These are phyloP conservation scores for Stellera chamaejasme DNA, from an alignment of 345 rosid species.

Conservation along the genomic window DNA sequence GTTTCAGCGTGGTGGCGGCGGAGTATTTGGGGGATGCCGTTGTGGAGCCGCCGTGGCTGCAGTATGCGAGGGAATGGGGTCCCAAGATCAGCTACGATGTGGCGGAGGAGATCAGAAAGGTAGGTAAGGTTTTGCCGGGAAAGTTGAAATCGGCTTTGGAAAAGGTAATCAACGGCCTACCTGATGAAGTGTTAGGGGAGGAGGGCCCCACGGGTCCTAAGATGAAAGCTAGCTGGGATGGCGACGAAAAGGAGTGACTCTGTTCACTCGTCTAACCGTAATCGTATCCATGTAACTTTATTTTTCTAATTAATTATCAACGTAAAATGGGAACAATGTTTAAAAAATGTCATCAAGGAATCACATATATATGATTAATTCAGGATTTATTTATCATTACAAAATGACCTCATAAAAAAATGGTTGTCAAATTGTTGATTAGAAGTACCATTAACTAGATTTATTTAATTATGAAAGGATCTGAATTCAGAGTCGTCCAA, in stretches of 20 bases:
- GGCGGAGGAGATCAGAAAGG: slow-evolving; percentile 27
- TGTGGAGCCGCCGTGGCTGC: slow-evolving; percentile 55
- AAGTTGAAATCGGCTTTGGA: slow-evolving; percentile 40
- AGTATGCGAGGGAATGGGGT: slow-evolving; percentile 71
- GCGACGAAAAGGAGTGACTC: slow-evolving; percentile 33
- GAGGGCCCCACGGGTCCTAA: slow-evolving; percentile 92
- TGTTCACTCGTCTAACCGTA: too few relatives aligned
- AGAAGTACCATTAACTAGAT: too few relatives aligned
- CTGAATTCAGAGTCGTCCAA: too few relatives aligned
- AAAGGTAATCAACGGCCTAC: slow-evolving; percentile 36
- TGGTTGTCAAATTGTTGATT: too few relatives aligned
- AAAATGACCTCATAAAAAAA: too few relatives aligned
- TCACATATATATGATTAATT: too few relatives aligned
- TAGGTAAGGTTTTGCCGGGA: slow-evolving; percentile 38
- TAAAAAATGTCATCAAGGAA: too few relatives aligned
- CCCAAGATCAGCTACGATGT: slow-evolving; percentile 52
- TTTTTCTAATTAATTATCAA: too few relatives aligned
- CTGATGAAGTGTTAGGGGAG: slow-evolving; percentile 54
- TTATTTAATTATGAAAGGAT: too few relatives aligned
- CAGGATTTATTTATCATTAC: too few relatives aligned
- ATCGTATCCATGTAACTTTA: too few relatives aligned
- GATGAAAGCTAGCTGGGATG: slow-evolving; percentile 49
- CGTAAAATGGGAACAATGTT: too few relatives aligned
- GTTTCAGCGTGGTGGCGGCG: slow-evolving; percentile 38
- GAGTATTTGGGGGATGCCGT: slow-evolving; percentile 38